phyloP scores from a whole-genome alignment of 306 rosid species.

The Pterocarpus santalinus region DNA sequence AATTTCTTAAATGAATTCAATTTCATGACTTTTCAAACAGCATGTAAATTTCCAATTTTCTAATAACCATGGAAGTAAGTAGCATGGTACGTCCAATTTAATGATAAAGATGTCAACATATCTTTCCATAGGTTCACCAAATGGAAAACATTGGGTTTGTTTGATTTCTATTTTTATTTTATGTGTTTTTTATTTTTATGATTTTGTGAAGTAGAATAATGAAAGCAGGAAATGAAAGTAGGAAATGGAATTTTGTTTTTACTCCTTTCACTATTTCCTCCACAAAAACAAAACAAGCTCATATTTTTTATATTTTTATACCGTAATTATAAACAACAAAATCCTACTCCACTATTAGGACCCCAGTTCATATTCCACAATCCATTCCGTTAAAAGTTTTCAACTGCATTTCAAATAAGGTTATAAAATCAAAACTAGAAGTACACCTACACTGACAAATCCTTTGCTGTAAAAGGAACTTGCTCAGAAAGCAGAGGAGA shows the following conservation, averaged over 20 bases:
- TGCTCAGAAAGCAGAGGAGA: slow-evolving; percentile 81
- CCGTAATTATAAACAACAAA: neutral
- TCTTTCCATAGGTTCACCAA: neutral
- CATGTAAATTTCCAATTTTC: slow-evolving; percentile 25
- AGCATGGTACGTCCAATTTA: slow-evolving; percentile 32
- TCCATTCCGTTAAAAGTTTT: slow-evolving; percentile 17
- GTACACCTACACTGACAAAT: slow-evolving; percentile 78
- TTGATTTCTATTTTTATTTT: too few relatives aligned
- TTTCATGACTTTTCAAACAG: too few relatives aligned
- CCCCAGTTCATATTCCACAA: slow-evolving; percentile 36
- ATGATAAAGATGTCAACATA: slow-evolving; percentile 25
- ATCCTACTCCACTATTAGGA: slow-evolving; percentile 9
- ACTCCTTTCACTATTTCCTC: too few relatives aligned
- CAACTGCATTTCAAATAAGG: slow-evolving; percentile 41
- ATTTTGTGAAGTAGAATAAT: too few relatives aligned
- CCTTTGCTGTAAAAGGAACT: slow-evolving; percentile 80
- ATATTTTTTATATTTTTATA: too few relatives aligned
- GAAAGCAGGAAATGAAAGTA: too few relatives aligned
- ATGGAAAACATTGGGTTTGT: slow-evolving; percentile 26
- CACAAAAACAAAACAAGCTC: too few relatives aligned
- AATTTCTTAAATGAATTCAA: too few relatives aligned
- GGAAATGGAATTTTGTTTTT: too few relatives aligned
- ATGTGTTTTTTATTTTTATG: too few relatives aligned
- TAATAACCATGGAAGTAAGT: slow-evolving; percentile 17
- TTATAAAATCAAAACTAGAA: slow-evolving; percentile 39